Base-by-base conservation (phyloP, 2,329 filamentous ascomycete species). In the Phaeosphaeriaceae sp. region DNA sequence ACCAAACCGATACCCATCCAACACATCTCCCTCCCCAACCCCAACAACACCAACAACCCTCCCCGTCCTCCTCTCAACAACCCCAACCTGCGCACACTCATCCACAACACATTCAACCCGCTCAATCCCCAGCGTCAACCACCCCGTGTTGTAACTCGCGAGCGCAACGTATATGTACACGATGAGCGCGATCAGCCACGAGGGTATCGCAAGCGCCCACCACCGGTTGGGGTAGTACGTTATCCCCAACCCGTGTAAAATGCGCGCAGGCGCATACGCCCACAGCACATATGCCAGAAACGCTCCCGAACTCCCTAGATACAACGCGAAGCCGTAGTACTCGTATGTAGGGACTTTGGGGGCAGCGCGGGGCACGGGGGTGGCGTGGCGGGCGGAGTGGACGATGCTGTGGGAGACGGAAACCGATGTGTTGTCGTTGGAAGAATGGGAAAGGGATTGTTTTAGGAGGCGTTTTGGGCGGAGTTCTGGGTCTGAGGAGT, bases 341-440 rank as follows among this genome's bases (percentile, higher is more conserved):
- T 99, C 94, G 77, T 99, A 97, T 0, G 94, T 99, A n/a, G 94
- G 94, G 2, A 99, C 92, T 70, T 94, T 92, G 1, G 94, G 94
- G 45, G 88, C 88, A 1, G 92, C 92, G 47, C 91, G 88, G 5
- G 92, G 90, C 15, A 96, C 85, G 2, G 83, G 87, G 54, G 79
- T 83, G 53, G 78, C 83, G 63, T 78, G 80, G 41, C 77, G 79
- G 46, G 81, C 85, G 21, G 82, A 85, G 67, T 79, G 81, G 3
- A 81, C 82, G 6, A 84, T 83, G 58, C n/a, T 83, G 83, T 50
- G 83, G 83, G 47, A 82, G 81, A n/a, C n/a, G n/a, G n/a, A n/a
- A n/a, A n/a, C n/a, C n/a, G n/a, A n/a, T n/a, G n/a, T n/a, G n/a
- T n/a, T n/a, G n/a, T n/a, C n/a, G n/a, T n/a, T n/a, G n/a, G n/a